Percentiles rank a stretch among this genome's conserved stretches.
These are phyloP conservation scores for Anisodus acutangulus DNA, from an alignment of 257 asterid genomes.

Conservation along the genomic window DNA sequence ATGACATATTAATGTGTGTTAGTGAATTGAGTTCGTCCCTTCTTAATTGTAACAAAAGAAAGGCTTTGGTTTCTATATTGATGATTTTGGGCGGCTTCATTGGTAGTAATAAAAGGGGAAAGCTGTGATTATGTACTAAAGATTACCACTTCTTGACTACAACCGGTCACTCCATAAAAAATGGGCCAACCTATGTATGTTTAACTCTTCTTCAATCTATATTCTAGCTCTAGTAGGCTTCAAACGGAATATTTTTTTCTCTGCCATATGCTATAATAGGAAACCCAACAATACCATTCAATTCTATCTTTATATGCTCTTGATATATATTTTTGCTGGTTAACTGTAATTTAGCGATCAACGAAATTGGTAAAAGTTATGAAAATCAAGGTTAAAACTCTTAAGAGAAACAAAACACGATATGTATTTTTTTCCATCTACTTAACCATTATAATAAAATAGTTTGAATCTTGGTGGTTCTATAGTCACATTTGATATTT, in stretches of 20 bases:
- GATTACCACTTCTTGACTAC: slow-evolving; percentile 46
- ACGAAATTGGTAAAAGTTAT: not conserved
- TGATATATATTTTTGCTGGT: not conserved
- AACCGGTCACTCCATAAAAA: slow-evolving; percentile 42
- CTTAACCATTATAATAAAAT: not conserved
- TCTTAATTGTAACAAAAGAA: not conserved
- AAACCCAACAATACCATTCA: not conserved
- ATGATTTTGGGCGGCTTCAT: slow-evolving; percentile 56
- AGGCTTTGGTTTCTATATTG: not conserved
- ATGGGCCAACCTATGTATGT: slow-evolving; percentile 32
- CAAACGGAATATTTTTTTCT: not conserved
- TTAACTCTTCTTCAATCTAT: slow-evolving; percentile 50
- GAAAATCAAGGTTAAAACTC: not conserved
- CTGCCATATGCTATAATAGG: not conserved
- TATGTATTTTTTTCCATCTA: no score
- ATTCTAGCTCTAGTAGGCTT: slow-evolving; percentile 56
- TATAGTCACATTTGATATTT: not conserved
- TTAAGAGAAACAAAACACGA: no score
- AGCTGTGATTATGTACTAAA: not conserved
- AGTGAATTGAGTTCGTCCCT: not conserved
- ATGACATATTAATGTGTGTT: no score
- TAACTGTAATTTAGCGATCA: not conserved
- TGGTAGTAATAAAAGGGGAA: slow-evolving; percentile 35
- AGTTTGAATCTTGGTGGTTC: slow-evolving; percentile 22
- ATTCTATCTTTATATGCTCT: not conserved